These are phyloP conservation scores for Canavalia gladiata DNA, from an alignment of 306 rosid genomes.

Conservation along the genomic window DNA sequence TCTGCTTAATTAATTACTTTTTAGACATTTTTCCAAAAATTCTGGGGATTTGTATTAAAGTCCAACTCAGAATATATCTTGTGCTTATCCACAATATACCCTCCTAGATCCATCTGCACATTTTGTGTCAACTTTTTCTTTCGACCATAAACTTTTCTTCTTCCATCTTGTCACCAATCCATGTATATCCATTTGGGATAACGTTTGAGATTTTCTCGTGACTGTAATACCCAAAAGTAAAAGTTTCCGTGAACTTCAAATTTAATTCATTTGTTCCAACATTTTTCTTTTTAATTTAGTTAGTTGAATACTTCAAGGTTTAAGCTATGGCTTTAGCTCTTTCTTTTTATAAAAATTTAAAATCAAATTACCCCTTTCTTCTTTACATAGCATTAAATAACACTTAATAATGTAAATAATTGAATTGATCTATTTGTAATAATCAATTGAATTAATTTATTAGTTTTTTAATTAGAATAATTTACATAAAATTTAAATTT, in stretches of 20 bases:
- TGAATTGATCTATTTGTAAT: no score
- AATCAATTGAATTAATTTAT: no score
- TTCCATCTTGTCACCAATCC: background rate
- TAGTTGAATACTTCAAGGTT: background rate
- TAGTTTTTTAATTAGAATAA: no score
- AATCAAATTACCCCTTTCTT: no score
- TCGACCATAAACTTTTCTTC: conserved; percentile 1
- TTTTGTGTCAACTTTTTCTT: conserved; percentile 16
- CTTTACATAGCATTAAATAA: no score
- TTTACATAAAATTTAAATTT: no score
- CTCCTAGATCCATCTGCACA: background rate
- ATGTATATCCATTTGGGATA: conserved; percentile 28
- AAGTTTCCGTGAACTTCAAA: background rate
- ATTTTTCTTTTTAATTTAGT: background rate
- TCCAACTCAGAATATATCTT: conserved; percentile 45
- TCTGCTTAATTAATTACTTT: conserved; percentile 3
- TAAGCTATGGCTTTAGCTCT: no score
- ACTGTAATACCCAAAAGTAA: background rate
- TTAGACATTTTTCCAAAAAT: conserved; percentile 10
- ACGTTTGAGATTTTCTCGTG: background rate
- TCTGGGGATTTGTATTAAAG: conserved; percentile 4
- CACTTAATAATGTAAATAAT: no score
- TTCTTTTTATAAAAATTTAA: no score
- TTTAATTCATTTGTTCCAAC: background rate
- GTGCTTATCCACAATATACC: conserved; percentile 41